Evolutionary conservation across 352 stramenopile species (phyloP).

Genomic region (Phytophthora hybrid): DNA sequence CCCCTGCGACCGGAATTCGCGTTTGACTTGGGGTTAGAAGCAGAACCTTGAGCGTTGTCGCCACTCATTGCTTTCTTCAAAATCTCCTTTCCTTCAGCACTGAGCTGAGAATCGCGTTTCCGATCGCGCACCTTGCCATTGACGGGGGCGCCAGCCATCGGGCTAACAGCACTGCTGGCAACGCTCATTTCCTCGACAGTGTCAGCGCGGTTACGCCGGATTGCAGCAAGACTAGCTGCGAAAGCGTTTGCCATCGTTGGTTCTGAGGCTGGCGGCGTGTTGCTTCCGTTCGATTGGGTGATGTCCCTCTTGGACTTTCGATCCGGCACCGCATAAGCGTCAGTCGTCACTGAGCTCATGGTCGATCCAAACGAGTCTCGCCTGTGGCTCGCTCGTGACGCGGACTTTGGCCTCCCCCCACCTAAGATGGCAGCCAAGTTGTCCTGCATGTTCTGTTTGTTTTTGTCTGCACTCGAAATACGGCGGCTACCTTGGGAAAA

Average conservation of each 20-base stretch:
- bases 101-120: constrained; percentile 77
- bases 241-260: constrained; percentile 71
- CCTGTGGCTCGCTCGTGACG: constrained; percentile 34
- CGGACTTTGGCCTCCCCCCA: constrained; percentile 46
- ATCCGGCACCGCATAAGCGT: constrained; percentile 24
- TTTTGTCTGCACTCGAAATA: constrained; percentile 47
- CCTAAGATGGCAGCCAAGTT: constrained; percentile 74
- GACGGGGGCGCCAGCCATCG: constrained; percentile 11
- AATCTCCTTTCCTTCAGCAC: constrained; percentile 80
- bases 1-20: constrained; percentile 57
- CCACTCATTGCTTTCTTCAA: constrained; percentile 67
- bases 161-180: constrained; percentile 26
- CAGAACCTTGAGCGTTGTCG: constrained; percentile 23
- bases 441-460: constrained; percentile 59
- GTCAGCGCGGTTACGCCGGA: constrained; percentile 72
- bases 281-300: constrained; percentile 27
- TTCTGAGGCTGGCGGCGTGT: constrained; percentile 21
- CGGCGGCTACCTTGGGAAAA: constrained; percentile 55
- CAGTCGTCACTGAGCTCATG: constrained; percentile 38
- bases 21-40: constrained; percentile 35
- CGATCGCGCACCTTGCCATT: constrained; percentile 52
- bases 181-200: constrained; percentile 60
- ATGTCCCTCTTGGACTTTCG: constrained; percentile 34
- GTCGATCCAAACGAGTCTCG: constrained; percentile 69
- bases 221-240: constrained; percentile 76